Percentiles rank a stretch among this genome's conserved stretches.
Evolutionary conservation across 352 stramenopile genomes (phyloP).

Genomic region (Globisporangium nodosum): DNA sequence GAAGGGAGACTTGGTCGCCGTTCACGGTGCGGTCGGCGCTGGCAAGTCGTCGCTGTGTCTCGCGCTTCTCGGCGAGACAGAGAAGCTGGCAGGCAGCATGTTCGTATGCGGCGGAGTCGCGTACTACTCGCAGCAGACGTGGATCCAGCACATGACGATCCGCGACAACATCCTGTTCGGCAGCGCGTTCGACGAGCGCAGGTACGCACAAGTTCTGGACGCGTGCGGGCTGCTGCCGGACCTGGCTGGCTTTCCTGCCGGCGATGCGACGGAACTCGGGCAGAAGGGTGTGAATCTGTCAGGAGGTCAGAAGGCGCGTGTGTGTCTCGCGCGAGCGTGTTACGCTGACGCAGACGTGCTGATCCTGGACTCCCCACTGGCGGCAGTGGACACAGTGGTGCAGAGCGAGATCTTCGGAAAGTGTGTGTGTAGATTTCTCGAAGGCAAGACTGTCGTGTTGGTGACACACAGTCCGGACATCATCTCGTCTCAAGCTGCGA

Average conservation of each 20-base stretch:
- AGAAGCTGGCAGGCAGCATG: conserved; percentile 93
- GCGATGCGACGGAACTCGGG: not conserved
- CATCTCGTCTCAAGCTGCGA: conserved; percentile 20
- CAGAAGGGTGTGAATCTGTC: no score
- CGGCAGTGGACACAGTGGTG: conserved; percentile 93
- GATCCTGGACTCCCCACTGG: conserved; percentile 92
- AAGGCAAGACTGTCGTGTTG: conserved; percentile 76
- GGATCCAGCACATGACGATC: no score
- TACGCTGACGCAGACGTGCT: conserved; percentile 68
- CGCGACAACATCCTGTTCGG: conserved; percentile 94
- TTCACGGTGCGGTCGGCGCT: conserved; percentile 35
- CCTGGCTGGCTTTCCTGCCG: not conserved
- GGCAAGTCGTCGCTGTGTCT: conserved; percentile 46
- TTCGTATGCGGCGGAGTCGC: conserved; percentile 39
- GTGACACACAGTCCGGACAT: conserved; percentile 89
- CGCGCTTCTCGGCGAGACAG: conserved; percentile 73
- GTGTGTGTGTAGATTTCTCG: conserved; percentile 36
- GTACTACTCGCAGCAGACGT: no score
- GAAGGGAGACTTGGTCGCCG: conserved; percentile 36
- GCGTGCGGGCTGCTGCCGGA: not conserved
- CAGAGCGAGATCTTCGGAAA: conserved; percentile 88
- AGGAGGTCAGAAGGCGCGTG: no score
- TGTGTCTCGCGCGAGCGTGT: conserved; percentile 49
- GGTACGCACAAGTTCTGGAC: not conserved
- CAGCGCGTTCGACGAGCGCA: not conserved